These are phyloP conservation scores for Salvia sclarea DNA, from an alignment of 305 asterid species.

Conservation along the genomic window DNA sequence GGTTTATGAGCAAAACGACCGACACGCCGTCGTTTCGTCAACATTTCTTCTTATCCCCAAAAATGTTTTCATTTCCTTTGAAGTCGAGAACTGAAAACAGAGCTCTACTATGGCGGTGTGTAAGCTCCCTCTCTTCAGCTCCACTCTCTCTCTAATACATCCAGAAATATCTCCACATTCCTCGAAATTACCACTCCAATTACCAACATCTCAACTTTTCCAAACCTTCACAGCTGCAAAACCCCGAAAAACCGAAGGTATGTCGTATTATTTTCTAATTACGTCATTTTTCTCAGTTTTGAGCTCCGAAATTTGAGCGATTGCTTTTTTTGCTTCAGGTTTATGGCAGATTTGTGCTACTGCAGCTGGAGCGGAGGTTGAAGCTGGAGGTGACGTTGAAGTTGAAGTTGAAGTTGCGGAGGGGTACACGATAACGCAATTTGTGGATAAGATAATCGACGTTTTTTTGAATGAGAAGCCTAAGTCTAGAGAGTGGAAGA, in stretches of 20 bases:
- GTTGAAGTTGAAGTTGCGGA: conserved; percentile 74
- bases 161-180: conserved; percentile 39
- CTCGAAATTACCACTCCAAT: conserved; percentile 23
- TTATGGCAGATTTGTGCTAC: conserved; percentile 34
- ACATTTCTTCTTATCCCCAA: conserved; percentile 24
- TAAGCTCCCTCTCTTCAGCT: conserved; percentile 44
- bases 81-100: conserved; percentile 3
- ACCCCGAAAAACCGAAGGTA: conserved; percentile 35
- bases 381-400: conserved; percentile 43
- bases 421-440: conserved; percentile 77
- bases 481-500: conserved; percentile 78
- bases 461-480: conserved; percentile 85
- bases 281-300: not conserved
- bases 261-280: not conserved
- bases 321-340: conserved; percentile 37
- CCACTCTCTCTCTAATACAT: conserved; percentile 34
- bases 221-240: conserved; percentile 30
- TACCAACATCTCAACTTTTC: conserved; percentile 26
- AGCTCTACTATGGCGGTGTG: conserved; percentile 36
- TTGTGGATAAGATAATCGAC: conserved; percentile 83
- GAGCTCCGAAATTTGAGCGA: not conserved
- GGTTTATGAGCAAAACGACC: conserved; percentile 16
- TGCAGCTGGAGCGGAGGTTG: conserved; percentile 43
- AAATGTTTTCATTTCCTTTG: not conserved
- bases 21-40: conserved; percentile 13